phyloP scores from a whole-genome alignment of 179 eudicot genomes.

The Amaranthus tricolor region DNA sequence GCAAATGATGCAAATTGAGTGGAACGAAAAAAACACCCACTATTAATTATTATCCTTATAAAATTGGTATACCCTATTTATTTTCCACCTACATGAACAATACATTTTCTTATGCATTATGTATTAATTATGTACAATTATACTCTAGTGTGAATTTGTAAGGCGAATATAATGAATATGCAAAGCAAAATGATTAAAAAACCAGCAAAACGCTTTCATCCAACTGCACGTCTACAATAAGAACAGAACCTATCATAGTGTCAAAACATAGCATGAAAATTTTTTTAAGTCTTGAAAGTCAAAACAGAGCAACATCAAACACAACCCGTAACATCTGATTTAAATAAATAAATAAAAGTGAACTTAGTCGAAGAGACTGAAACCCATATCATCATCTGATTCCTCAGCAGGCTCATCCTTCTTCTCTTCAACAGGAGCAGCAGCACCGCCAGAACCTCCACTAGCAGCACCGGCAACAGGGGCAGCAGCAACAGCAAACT shows the following conservation, averaged over 20 bases:
- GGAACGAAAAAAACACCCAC: too few species aligned
- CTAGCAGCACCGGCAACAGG: conserved; percentile 36
- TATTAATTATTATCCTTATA: too few species aligned
- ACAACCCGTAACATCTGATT: conserved; percentile 11
- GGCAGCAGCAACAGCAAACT: conserved; percentile 38
- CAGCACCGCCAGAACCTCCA: conserved; percentile 21
- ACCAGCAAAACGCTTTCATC: background rate
- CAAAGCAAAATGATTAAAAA: background rate
- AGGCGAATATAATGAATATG: background rate
- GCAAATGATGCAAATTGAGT: too few species aligned
- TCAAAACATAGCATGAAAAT: background rate
- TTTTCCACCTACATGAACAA: too few species aligned
- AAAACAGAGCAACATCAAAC: background rate
- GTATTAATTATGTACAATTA: too few species aligned
- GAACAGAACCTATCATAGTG: background rate
- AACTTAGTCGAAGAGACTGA: conserved; percentile 44
- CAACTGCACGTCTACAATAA: background rate
- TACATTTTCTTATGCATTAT: too few species aligned
- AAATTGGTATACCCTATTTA: too few species aligned
- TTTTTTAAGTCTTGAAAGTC: background rate
- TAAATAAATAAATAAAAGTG: background rate
- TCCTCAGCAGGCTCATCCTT: conserved; percentile 38
- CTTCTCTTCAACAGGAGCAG: conserved; percentile 28
- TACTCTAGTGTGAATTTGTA: too few species aligned
- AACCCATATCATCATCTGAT: conserved; percentile 35